Percentiles rank a stretch among this genome's conserved stretches.
Evolutionary conservation across 2,329 filamentous ascomycete genomes (phyloP).

Genomic region (Hyphodiscus sp.): DNA sequence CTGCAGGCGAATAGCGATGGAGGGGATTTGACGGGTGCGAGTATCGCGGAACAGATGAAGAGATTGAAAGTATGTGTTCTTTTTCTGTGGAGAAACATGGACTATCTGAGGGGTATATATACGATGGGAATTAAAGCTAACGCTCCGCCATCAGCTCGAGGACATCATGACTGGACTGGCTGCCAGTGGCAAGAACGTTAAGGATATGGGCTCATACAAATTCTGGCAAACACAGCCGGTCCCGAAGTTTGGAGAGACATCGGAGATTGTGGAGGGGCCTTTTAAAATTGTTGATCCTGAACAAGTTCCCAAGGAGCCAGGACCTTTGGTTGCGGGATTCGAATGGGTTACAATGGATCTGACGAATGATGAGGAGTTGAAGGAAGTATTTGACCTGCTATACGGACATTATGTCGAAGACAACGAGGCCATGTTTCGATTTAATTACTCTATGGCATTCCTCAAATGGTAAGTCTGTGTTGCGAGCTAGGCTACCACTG

Average conservation of each 20-base stretch:
- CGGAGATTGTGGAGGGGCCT: slow-evolving; percentile 66
- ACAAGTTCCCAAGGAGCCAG: slow-evolving; percentile 70
- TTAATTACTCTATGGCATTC: slow-evolving; percentile 88
- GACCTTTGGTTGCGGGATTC: slow-evolving; percentile 72
- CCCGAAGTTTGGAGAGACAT: slow-evolving; percentile 66
- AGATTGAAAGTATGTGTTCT: slow-evolving; percentile 43
- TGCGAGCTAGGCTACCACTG: background rate
- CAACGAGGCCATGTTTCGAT: slow-evolving; percentile 92
- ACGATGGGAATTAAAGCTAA: background rate
- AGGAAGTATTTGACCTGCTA: slow-evolving; percentile 87
- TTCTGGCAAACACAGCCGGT: slow-evolving; percentile 99
- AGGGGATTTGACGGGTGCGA: slow-evolving; percentile 30
- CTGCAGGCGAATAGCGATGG: slow-evolving; percentile 9
- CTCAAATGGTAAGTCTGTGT: slow-evolving; percentile 67
- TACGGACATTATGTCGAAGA: slow-evolving; percentile 97
- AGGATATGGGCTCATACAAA: slow-evolving; percentile 96
- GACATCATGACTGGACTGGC: slow-evolving; percentile 72
- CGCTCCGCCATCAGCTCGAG: slow-evolving; percentile 37
- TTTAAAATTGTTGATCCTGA: slow-evolving; percentile 75
- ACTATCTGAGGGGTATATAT: too few relatives aligned
- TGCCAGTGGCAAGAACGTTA: slow-evolving; percentile 77
- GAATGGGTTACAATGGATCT: slow-evolving; percentile 94
- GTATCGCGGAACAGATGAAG: slow-evolving; percentile 48
- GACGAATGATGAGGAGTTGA: slow-evolving; percentile 67
- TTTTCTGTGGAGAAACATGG: too few relatives aligned